A percentile compares a stretch with the other conserved stretches of the same genome.
These are phyloP conservation scores for Cyclotella choctawhatcheeana DNA, from an alignment of 108 stramenopile genomes.

Conservation along the genomic window DNA sequence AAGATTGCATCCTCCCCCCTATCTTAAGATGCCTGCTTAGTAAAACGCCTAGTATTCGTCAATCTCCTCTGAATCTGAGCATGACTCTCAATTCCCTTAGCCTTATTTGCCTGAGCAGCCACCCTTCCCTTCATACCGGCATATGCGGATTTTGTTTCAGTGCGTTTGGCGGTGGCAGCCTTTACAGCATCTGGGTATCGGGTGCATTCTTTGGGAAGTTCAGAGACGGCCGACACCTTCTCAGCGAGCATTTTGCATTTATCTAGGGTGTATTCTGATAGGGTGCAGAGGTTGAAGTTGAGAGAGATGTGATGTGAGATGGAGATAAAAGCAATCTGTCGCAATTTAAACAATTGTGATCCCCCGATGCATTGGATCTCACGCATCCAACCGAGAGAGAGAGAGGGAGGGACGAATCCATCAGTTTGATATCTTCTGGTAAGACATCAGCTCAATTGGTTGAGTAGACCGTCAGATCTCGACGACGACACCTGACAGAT, in stretches of 20 bases:
- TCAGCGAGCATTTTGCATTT: slow-evolving; percentile 54
- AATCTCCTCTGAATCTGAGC: slow-evolving; percentile 51
- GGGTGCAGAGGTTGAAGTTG: background rate
- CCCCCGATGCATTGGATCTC: too few species aligned
- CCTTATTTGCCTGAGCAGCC: slow-evolving; percentile 43
- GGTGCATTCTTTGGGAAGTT: slow-evolving; percentile 45
- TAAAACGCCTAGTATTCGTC: slow-evolving; percentile 52
- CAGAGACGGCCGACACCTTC: slow-evolving; percentile 31
- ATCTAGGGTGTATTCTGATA: slow-evolving; percentile 44
- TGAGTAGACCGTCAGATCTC: too few species aligned
- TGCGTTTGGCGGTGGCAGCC: slow-evolving; percentile 31
- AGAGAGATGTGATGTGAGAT: background rate
- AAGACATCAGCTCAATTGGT: too few species aligned
- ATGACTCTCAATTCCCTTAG: slow-evolving; percentile 35
- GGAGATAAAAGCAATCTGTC: background rate
- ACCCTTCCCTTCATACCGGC: slow-evolving; percentile 42
- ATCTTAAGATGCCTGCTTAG: slow-evolving; percentile 36
- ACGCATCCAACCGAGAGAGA: too few species aligned
- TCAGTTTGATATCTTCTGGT: too few species aligned
- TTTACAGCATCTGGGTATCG: slow-evolving; percentile 43
- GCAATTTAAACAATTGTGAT: background rate
- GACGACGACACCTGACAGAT: too few species aligned
- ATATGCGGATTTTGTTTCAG: slow-evolving; percentile 23
- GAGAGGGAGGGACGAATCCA: too few species aligned
- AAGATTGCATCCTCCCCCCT: too few species aligned